Conservation (phyloP, 2,329 filamentous ascomycete species). For the Aspergillus candidus region DNA sequence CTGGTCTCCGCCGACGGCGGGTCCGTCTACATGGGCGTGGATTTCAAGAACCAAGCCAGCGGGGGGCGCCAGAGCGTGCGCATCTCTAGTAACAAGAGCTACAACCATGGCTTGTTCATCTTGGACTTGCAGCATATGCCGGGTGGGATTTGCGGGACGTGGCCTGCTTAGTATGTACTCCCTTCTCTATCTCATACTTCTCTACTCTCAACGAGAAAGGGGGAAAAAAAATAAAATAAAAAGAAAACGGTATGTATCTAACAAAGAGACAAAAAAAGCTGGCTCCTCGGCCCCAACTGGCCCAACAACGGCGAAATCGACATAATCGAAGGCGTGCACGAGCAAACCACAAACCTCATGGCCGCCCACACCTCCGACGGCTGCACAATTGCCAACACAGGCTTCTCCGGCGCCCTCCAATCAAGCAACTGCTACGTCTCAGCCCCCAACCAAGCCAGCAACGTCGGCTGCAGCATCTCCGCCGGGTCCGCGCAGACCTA, state of each 20-base stretch:
- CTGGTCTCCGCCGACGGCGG: slow-evolving; percentile 54
- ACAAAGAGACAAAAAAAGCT: slow-evolving; percentile 27
- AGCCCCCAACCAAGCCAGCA: slow-evolving; percentile 37
- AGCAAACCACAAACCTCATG: slow-evolving; percentile 53
- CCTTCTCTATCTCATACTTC: neutral
- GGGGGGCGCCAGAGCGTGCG: slow-evolving; percentile 65
- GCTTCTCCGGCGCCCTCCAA: slow-evolving; percentile 43
- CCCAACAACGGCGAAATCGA: slow-evolving; percentile 68
- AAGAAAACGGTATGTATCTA: neutral
- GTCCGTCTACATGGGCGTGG: slow-evolving; percentile 64
- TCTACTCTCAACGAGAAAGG: neutral
- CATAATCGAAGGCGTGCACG: slow-evolving; percentile 72
- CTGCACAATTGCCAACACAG: slow-evolving; percentile 52
- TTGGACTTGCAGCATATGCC: slow-evolving; percentile 71
- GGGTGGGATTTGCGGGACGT: slow-evolving; percentile 61
- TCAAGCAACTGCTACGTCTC: slow-evolving; percentile 54
- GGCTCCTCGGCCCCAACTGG: slow-evolving; percentile 62
- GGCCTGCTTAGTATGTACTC: slow-evolving; percentile 60
- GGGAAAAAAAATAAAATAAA: neutral
- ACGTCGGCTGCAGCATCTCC: slow-evolving; percentile 55
- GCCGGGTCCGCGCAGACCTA: slow-evolving; percentile 50
- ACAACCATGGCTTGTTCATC: slow-evolving; percentile 62
- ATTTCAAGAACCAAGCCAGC: slow-evolving; percentile 53
- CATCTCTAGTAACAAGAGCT: slow-evolving; percentile 59
- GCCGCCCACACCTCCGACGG: slow-evolving; percentile 61